Percentiles rank a stretch among this genome's conserved stretches.
Evolutionary conservation across 495 filamentous ascomycete genomes (phyloP).

Genomic region (Amphirosellinia nigrospora): DNA sequence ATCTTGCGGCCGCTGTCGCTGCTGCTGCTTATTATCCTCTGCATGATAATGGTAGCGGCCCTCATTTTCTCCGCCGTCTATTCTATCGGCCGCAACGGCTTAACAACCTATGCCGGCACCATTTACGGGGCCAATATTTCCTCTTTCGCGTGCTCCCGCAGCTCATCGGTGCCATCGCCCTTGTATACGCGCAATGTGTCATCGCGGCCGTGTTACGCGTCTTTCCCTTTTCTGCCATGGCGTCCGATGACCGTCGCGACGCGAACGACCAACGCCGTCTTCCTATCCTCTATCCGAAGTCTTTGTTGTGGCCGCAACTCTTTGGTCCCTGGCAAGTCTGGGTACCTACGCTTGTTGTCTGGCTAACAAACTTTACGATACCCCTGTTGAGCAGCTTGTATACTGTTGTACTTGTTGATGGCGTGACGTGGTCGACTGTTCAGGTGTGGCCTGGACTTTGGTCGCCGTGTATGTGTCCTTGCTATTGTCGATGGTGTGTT

Average conservation of each 20-base stretch:
- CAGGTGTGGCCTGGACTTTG: conserved; percentile 78
- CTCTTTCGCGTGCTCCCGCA: conserved; percentile 84
- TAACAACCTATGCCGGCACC: conserved; percentile 65
- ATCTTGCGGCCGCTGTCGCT: conserved; percentile 70
- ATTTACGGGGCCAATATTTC: conserved; percentile 80
- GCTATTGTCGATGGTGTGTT: conserved; percentile 60
- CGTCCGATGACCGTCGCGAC: conserved; percentile 57
- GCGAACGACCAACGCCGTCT: conserved; percentile 57
- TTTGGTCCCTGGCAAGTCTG: conserved; percentile 52
- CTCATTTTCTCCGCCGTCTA: conserved; percentile 77
- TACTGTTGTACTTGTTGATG: conserved; percentile 49
- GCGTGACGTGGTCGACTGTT: conserved; percentile 73
- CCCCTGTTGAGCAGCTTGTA: conserved; percentile 55
- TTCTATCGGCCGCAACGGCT: conserved; percentile 65
- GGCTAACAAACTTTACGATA: conserved; percentile 55
- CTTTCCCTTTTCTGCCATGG: conserved; percentile 77
- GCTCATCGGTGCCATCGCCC: conserved; percentile 71
- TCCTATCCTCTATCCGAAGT: conserved; percentile 59
- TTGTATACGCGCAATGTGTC: conserved; percentile 77
- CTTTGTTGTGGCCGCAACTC: conserved; percentile 55
- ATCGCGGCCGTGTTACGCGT: conserved; percentile 77
- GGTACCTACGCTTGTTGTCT: conserved; percentile 50
- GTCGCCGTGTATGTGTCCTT: conserved; percentile 75
- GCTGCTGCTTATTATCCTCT: conserved; percentile 60
- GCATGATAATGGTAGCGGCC: conserved; percentile 72